These are phyloP conservation scores for Penicillium bovifimosum DNA, from an alignment of 495 filamentous ascomycete genomes.

Conservation along the genomic window DNA sequence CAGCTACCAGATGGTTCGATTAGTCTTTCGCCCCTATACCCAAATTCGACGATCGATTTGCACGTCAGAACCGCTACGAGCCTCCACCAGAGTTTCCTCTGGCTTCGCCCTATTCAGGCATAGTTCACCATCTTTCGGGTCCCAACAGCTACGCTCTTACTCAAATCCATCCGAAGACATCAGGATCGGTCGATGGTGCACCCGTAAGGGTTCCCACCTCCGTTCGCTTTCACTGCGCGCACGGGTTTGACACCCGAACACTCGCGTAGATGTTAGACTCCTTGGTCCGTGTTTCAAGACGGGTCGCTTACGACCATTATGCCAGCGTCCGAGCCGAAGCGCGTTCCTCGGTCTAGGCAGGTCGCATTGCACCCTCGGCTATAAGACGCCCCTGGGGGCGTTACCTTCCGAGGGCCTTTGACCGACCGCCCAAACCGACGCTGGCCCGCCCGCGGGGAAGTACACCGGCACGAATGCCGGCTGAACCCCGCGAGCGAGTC, in stretches of 20 bases:
- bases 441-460: constrained; percentile 52
- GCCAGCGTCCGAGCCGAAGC: constrained; percentile 48
- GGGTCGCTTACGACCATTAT: constrained; percentile 19
- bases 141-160: constrained; percentile 68
- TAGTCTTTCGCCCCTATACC: background rate
- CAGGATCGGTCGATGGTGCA: constrained; percentile 69
- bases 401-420: constrained; percentile 55
- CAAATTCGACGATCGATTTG: constrained; percentile 1
- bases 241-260: constrained; percentile 65
- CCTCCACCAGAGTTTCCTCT: constrained; percentile 73
- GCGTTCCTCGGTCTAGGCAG: constrained; percentile 50
- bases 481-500: constrained; percentile 52
- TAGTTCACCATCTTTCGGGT: constrained; percentile 56
- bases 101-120: constrained; percentile 69
- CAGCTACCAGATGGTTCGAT: background rate
- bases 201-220: constrained; percentile 52
- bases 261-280: constrained; percentile 66
- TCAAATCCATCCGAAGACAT: constrained; percentile 73
- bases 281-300: constrained; percentile 59
- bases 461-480: constrained; percentile 51
- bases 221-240: constrained; percentile 67
- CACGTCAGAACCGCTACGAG: constrained; percentile 61
- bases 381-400: constrained; percentile 57
- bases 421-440: constrained; percentile 55
- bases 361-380: constrained; percentile 48